phyloP scores from a whole-genome alignment of 2,329 filamentous ascomycete species.

The Xylariaceae sp. region DNA sequence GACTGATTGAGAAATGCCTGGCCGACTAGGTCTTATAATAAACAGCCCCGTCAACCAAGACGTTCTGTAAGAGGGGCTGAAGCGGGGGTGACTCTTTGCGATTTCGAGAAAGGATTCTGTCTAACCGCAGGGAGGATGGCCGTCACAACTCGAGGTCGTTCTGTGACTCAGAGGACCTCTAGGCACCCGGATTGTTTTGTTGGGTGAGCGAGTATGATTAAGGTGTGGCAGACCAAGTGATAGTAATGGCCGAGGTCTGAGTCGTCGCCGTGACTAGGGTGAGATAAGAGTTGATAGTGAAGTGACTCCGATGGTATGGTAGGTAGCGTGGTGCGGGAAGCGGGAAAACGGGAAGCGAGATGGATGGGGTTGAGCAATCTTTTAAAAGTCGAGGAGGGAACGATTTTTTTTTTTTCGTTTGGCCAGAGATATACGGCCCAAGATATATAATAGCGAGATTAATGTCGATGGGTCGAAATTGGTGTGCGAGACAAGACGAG shows the following conservation, averaged over 20 bases:
- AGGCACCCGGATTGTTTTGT: constrained; percentile 3
- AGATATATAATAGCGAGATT: not conserved
- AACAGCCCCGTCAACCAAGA: constrained; percentile 18
- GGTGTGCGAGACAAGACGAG: not conserved
- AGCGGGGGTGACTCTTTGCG: constrained; percentile 18
- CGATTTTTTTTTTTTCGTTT: not conserved
- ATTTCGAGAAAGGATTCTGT: constrained; percentile 10
- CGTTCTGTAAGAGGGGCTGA: constrained; percentile 21
- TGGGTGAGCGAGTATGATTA: not conserved
- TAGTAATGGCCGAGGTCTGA: not conserved
- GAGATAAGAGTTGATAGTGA: not conserved
- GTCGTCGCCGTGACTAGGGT: not conserved
- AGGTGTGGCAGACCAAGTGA: not conserved
- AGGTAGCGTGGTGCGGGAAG: not conserved
- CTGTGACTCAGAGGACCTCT: not conserved
- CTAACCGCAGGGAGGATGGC: not conserved
- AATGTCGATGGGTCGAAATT: not conserved
- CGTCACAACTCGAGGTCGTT: constrained; percentile 1
- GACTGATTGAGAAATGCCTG: constrained; percentile 14
- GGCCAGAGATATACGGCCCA: not conserved
- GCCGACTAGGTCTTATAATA: constrained; percentile 20
- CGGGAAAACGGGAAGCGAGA: not conserved
- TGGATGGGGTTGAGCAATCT: not conserved
- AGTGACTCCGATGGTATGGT: not conserved
- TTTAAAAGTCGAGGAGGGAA: not conserved